Evolutionary conservation across 129 eudicot species (phyloP), one percentile per base, ranked within the genome.

Genomic region (Heracleum sosnowskyi): DNA sequence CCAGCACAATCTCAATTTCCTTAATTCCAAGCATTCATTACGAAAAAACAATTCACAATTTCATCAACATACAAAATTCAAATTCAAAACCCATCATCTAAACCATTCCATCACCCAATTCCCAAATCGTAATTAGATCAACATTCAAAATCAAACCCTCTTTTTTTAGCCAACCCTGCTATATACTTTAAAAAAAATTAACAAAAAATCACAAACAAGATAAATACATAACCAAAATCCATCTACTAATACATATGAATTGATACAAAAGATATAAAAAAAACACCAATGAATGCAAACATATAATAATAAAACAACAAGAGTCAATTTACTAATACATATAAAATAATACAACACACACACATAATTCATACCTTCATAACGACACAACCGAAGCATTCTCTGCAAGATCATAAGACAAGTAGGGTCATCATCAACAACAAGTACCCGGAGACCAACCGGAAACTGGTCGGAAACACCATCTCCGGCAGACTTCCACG

Each of bases 391-490:
- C 34, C 29, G 42, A 22, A 94, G 89, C 96, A 91, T 94, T 85
- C 79, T 85, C 69, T 87, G 90, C 63, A 94, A 85, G 87, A 94
- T 84, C 87, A 74, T 83, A 63, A 94, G 88, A 76, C 96, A 91
- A 85, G 96, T 91, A 28, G 93, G 88, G 82, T 94, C 98, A 84
- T 94, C 98, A 75, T 93, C 98, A 22, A 94, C 98, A 73, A 87
- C 96, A 73, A 94, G 93, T 41, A 94, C 98, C 73, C 98, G 84
- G 63, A 94, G 84, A 75, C 98, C 98, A 16, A 79, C 93, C 84
- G 98, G 98, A 86, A 94, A 91, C 83, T 80, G 89, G 82, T 87
- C 95, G 49, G 90, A 69, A 39, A 81, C 88, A 7, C 74, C 92
- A 74, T 80, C 90, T 13, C 82, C 82, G 77, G 77, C 35, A 76